Conservation (phyloP, 1,139 yeast species). For the Taiozyma sp. region DNA sequence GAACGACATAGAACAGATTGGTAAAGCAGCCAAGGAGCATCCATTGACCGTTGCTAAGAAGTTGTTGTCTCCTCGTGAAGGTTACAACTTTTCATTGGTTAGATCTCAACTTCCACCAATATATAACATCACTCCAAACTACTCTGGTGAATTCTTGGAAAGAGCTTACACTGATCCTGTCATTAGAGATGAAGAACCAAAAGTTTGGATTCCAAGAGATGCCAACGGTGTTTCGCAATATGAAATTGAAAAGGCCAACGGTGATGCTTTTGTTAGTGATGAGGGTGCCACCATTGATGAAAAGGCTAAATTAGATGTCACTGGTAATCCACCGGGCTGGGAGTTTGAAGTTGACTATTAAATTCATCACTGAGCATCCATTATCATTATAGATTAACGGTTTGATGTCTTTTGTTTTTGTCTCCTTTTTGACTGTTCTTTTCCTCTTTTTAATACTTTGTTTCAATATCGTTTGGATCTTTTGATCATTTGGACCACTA, state of each 20-base stretch:
- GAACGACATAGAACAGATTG: slow-evolving; percentile 10
- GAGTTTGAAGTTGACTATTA: slow-evolving; percentile 17
- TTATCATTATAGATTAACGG: background rate
- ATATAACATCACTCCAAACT: slow-evolving; percentile 31
- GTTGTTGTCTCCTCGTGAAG: slow-evolving; percentile 30
- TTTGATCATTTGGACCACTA: no score
- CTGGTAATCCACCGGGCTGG: slow-evolving; percentile 58
- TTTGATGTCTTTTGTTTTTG: background rate
- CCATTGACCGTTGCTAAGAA: slow-evolving; percentile 25
- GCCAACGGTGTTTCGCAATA: slow-evolving; percentile 61
- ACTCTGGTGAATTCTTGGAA: slow-evolving; percentile 29
- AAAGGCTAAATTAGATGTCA: slow-evolving; percentile 45
- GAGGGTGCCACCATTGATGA: slow-evolving; percentile 51
- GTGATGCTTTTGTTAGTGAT: slow-evolving; percentile 52
- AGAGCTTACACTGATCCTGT: slow-evolving; percentile 62
- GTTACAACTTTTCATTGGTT: slow-evolving; percentile 27
- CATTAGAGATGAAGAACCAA: slow-evolving; percentile 55
- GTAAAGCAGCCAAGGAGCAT: slow-evolving; percentile 9
- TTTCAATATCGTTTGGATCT: background rate
- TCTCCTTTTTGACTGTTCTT: no score
- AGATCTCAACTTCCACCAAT: slow-evolving; percentile 29
- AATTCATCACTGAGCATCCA: background rate
- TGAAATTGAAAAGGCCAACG: slow-evolving; percentile 52
- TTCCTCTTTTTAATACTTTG: background rate
- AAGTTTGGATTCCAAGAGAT: slow-evolving; percentile 67